Evolutionary conservation across 495 filamentous ascomycete species (phyloP).

Genomic region (Xylaria venustula): DNA sequence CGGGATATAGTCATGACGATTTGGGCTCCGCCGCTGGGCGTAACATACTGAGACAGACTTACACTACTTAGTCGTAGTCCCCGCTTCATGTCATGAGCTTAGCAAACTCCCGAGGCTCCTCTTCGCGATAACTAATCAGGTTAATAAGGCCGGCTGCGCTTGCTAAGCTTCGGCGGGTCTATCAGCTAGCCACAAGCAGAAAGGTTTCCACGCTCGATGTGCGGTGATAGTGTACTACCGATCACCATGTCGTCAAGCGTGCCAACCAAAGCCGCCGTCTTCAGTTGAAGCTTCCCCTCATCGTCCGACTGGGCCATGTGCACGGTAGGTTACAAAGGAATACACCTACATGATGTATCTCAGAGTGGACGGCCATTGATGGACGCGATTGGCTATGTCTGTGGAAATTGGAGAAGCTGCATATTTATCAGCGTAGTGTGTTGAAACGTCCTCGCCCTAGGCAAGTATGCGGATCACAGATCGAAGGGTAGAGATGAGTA

Average conservation of each 20-base stretch:
- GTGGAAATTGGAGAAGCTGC: not conserved
- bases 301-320: not conserved
- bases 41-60: too few relatives aligned
- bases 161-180: too few relatives aligned
- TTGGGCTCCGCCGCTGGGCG: too few relatives aligned
- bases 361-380: not conserved
- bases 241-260: conserved; percentile 1
- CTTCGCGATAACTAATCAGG: not conserved
- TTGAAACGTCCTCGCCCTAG: too few relatives aligned
- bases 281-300: not conserved
- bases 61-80: too few relatives aligned
- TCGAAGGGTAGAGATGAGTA: not conserved
- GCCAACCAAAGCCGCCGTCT: not conserved
- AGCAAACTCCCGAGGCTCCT: not conserved
- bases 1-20: too few relatives aligned
- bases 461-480: too few relatives aligned
- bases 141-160: too few relatives aligned
- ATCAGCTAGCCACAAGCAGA: not conserved
- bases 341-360: not conserved
- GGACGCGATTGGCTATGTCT: not conserved
- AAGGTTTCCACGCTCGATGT: not conserved
- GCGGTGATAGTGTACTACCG: not conserved
- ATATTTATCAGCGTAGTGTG: not conserved
- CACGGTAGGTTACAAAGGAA: not conserved
- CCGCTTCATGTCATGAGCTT: too few relatives aligned